phyloP scores from a whole-genome alignment of 2,329 filamentous ascomycete species.

The Cryphonectria parasitica region DNA sequence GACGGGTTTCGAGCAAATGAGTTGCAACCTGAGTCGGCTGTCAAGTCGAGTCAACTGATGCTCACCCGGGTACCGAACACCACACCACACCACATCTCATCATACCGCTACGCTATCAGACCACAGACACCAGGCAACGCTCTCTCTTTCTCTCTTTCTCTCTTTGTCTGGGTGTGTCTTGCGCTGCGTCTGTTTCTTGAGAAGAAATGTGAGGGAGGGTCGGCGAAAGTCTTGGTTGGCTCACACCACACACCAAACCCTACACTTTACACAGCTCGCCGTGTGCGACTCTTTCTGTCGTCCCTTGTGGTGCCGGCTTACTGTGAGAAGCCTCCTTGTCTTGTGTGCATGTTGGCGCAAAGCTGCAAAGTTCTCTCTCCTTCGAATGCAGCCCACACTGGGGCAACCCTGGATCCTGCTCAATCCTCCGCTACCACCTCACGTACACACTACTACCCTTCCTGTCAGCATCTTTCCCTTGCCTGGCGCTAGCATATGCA shows the following conservation, averaged over 20 bases:
- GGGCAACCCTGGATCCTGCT: constrained; percentile 14
- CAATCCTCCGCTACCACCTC: constrained; percentile 20
- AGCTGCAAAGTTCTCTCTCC: not conserved
- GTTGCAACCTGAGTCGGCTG: not conserved
- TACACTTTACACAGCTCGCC: not conserved
- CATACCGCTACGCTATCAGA: not conserved
- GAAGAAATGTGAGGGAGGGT: not conserved
- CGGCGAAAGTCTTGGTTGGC: not conserved
- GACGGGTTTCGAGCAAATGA: not conserved
- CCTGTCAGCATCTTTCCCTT: constrained; percentile 12
- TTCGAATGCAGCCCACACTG: not conserved
- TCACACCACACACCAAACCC: not conserved
- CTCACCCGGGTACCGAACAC: constrained; percentile 8
- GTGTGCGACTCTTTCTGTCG: not conserved
- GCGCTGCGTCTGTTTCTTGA: not conserved
- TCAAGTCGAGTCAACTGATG: not conserved
- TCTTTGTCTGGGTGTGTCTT: not conserved
- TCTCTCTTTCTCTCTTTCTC: not conserved
- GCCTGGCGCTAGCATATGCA: constrained; percentile 12
- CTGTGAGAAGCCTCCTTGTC: not conserved
- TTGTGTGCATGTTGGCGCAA: not conserved
- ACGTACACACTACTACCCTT: constrained; percentile 3
- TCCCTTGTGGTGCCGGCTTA: not conserved
- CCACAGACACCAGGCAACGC: not conserved
- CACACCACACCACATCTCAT: not conserved